A percentile compares a stretch with the other conserved stretches of the same genome.
Conservation (phyloP, 169 alveolate genomes). For the Cryptosporidium parvum region DNA sequence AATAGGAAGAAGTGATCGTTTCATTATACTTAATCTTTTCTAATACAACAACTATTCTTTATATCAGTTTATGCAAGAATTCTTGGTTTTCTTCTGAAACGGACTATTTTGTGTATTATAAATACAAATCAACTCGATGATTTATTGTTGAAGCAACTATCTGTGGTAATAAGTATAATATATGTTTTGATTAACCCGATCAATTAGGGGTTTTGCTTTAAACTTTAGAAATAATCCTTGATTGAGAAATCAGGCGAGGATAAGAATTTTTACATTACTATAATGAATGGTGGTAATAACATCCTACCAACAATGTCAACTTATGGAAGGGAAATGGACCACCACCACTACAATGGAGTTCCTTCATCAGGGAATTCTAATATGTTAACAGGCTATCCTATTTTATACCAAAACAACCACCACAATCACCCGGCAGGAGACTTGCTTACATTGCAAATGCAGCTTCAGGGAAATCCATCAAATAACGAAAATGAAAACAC, state of each 20-base stretch:
- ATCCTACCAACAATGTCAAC: conserved; percentile 64
- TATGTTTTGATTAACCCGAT: conserved; percentile 19
- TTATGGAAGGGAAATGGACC: conserved; percentile 73
- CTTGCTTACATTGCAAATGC: conserved; percentile 67
- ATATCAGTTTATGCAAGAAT: background rate
- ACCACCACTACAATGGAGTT: conserved; percentile 65
- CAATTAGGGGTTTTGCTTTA: background rate
- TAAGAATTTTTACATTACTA: background rate
- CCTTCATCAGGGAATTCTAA: conserved; percentile 68
- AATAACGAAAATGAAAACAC: conserved; percentile 68
- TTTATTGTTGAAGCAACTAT: background rate
- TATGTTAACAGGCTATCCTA: conserved; percentile 64
- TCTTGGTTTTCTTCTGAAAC: background rate
- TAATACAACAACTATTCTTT: background rate
- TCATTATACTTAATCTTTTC: background rate
- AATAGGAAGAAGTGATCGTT: background rate
- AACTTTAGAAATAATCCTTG: conserved; percentile 21
- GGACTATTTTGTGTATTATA: background rate
- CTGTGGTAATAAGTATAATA: conserved; percentile 24
- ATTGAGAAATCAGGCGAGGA: conserved; percentile 47
- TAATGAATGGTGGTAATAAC: conserved; percentile 71
- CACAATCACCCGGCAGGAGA: conserved; percentile 74
- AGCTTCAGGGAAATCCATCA: conserved; percentile 58
- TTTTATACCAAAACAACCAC: conserved; percentile 61
- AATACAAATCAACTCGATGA: conserved; percentile 15